phyloP scores from a whole-genome alignment of 202 grass and related monocot species.

The Bolboschoenoplectus hybrid region DNA sequence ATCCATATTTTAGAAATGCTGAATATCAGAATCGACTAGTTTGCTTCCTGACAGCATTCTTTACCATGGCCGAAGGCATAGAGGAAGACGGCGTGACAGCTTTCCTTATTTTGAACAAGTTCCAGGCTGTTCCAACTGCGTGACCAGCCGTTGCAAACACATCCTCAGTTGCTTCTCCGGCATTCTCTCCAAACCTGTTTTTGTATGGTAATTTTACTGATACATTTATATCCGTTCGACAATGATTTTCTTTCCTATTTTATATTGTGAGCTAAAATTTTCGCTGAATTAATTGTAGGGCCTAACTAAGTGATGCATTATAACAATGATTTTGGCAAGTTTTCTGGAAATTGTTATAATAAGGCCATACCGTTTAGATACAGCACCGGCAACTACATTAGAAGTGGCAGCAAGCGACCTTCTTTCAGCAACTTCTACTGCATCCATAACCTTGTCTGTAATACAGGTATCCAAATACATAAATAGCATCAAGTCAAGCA shows the following conservation, averaged over 20 bases:
- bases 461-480: not conserved
- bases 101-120: conserved; percentile 91
- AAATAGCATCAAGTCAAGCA: not conserved
- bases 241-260: not conserved
- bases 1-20: not conserved
- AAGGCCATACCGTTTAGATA: conserved; percentile 58
- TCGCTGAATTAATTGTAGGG: not conserved
- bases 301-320: not conserved
- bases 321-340: not conserved
- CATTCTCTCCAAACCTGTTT: conserved; percentile 70
- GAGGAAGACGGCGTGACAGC: conserved; percentile 65
- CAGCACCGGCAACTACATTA: conserved; percentile 61
- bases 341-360: not conserved
- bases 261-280: not conserved
- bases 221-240: not conserved
- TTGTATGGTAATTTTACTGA: not conserved
- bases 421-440: conserved; percentile 78
- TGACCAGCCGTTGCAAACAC: conserved; percentile 77
- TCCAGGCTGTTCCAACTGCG: conserved; percentile 81
- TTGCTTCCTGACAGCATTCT: conserved; percentile 71
- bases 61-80: conserved; percentile 56
- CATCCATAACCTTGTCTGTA: conserved; percentile 85
- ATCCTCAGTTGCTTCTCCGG: conserved; percentile 71
- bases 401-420: conserved; percentile 73
- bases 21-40: conserved; percentile 33